Evolutionary conservation across 2,329 filamentous ascomycete genomes (phyloP), one percentile per base, ranked within the genome.

Genomic region (Rhynchosporium secalis): DNA sequence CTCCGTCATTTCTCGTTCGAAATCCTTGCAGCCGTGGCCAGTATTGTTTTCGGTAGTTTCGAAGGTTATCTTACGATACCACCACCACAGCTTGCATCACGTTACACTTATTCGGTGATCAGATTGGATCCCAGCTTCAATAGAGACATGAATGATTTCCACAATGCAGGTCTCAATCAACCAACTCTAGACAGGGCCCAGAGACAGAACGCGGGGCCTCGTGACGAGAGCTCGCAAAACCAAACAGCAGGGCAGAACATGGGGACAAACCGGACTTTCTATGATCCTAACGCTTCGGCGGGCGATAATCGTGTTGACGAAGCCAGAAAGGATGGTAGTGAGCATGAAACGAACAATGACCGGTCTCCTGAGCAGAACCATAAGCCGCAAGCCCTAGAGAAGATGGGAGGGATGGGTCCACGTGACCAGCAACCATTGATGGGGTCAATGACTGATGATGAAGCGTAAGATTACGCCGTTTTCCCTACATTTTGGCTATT

Each of bases 201-300:
- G n/a, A 20, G 40, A 41, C 36, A 41, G 12, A 33, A 28, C 8
- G 15, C 36, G 26, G 20, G 38, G 10, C 51, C 10, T 3, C 40
- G 28, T 33, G 36, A 41, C 28, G 9, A 8, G 29, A 54, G 51
- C 33, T 54, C 51, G 33, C 33, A 36, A 20, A 40, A 10, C 20
- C 48, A 62, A 38, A 48, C 12, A 13, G 45, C 29, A 6, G 51
- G 43, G 26, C 47, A 54, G 31, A 54, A 62, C 40, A 52, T 52
- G 10, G 52, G 62, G 43, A 52, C 56, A 12, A 61, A 65, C 51
- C 69, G 68, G 66, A 70, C 64, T 1, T 66, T 68, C 20, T 64
- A 65, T 46, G 65, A 63, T 26, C 56, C 62, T 13, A 54, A 65
- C 45, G 60, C 65, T 2, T 41, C 45, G 5, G 46, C 64, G 48